A percentile compares a stretch with the other conserved stretches of the same genome.
Evolutionary conservation across 352 stramenopile species (phyloP).

Genomic region (Globisporangium mamillatum): DNA sequence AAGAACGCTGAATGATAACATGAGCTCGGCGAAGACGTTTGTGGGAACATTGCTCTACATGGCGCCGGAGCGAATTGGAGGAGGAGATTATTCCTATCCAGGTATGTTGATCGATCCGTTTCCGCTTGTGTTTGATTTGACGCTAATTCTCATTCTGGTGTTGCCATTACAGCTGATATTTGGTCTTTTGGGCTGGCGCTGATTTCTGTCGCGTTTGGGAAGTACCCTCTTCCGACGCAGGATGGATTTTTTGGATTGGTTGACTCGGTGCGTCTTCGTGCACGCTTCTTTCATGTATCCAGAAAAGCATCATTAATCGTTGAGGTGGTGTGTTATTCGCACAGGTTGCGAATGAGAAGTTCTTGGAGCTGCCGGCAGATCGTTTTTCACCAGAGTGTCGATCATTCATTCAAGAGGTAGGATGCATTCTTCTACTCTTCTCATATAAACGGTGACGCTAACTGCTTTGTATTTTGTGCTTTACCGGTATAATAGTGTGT

Average conservation of each 20-base stretch:
- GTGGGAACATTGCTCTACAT: constrained; percentile 94
- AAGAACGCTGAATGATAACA: constrained; percentile 73
- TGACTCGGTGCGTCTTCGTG: constrained; percentile 42
- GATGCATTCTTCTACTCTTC: background rate
- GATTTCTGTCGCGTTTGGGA: constrained; percentile 76
- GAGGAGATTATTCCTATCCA: constrained; percentile 89
- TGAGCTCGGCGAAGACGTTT: constrained; percentile 86
- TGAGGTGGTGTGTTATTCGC: background rate
- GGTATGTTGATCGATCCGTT: constrained; percentile 22
- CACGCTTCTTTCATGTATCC: background rate
- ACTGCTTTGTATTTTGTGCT: background rate
- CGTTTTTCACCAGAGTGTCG: constrained; percentile 67
- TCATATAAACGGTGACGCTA: background rate
- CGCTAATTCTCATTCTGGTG: background rate
- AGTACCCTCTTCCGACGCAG: constrained; percentile 82
- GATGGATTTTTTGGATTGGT: constrained; percentile 88
- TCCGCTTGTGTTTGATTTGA: background rate
- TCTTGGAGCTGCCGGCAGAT: constrained; percentile 58
- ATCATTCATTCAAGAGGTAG: constrained; percentile 69
- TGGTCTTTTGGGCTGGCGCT: constrained; percentile 84
- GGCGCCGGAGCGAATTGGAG: constrained; percentile 91
- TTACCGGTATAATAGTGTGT: constrained; percentile 40
- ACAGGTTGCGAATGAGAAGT: constrained; percentile 79
- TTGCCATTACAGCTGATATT: constrained; percentile 50
- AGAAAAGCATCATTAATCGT: background rate